Evolutionary conservation across 2,329 filamentous ascomycete species (phyloP).

Genomic region (Fusarium circinatum): DNA sequence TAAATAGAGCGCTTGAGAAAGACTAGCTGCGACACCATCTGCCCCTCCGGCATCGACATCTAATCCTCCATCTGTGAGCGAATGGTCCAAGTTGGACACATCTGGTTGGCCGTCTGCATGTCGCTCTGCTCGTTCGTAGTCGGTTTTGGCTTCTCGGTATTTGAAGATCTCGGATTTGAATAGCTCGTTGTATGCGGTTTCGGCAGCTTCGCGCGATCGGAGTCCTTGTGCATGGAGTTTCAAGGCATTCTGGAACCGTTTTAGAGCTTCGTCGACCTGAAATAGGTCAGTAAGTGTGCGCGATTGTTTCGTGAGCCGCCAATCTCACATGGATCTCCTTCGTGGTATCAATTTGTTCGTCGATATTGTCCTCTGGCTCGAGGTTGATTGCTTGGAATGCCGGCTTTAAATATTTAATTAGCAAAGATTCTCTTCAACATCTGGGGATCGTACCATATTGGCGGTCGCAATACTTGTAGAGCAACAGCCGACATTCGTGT

Average conservation of each 20-base stretch:
- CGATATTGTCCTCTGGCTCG: conserved; percentile 88
- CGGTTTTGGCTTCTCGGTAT: conserved; percentile 86
- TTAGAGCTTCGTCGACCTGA: conserved; percentile 92
- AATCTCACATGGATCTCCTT: conserved; percentile 81
- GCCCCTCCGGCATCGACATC: conserved; percentile 69
- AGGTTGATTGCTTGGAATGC: conserved; percentile 91
- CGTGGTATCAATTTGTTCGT: conserved; percentile 93
- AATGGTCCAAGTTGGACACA: conserved; percentile 55
- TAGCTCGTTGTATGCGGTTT: conserved; percentile 82
- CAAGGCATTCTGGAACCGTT: conserved; percentile 90
- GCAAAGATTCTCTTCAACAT: background rate
- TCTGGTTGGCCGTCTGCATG: conserved; percentile 61
- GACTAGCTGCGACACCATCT: conserved; percentile 80
- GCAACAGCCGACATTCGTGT: conserved; percentile 37
- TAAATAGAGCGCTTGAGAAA: conserved; percentile 90
- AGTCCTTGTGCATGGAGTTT: conserved; percentile 92
- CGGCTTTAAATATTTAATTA: conserved; percentile 54
- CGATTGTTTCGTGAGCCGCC: background rate
- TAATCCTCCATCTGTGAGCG: conserved; percentile 56
- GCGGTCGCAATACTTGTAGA: conserved; percentile 23
- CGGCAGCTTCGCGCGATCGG: conserved; percentile 77
- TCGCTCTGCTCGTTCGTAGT: conserved; percentile 78
- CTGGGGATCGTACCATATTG: conserved; percentile 34
- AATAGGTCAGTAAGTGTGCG: background rate
- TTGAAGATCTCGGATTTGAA: conserved; percentile 95